Conservation (phyloP, 2,329 filamentous ascomycete species). For the Exophiala spinifera region DNA sequence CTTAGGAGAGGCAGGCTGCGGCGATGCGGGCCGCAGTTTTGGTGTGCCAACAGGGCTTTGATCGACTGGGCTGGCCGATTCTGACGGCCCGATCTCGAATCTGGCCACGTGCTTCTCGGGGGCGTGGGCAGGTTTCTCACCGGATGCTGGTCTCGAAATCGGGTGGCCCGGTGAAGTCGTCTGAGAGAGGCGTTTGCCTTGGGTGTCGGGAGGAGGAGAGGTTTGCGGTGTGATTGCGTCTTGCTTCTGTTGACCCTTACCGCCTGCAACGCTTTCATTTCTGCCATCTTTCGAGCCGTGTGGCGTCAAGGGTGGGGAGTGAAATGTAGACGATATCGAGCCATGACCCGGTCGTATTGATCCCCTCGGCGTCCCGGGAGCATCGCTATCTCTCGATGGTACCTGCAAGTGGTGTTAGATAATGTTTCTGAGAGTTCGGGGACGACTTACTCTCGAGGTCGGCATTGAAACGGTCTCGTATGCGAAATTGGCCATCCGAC, state of each 20-base stretch:
- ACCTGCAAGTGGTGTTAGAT: constrained; percentile 19
- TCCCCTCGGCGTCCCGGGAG: constrained; percentile 54
- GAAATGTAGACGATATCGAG: constrained; percentile 67
- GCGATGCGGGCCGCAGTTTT: constrained; percentile 43
- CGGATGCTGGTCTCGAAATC: constrained; percentile 41
- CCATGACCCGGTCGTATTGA: constrained; percentile 57
- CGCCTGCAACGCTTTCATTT: constrained; percentile 32
- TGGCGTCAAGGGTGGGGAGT: constrained; percentile 86
- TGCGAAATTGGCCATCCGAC: constrained; percentile 78
- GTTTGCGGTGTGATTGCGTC: constrained; percentile 53
- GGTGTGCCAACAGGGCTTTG: constrained; percentile 59
- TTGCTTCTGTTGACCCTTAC: constrained; percentile 34
- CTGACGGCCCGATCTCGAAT: constrained; percentile 57
- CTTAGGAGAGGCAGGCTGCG: constrained; percentile 40
- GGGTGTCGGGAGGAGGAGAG: constrained; percentile 48
- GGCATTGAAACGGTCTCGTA: constrained; percentile 91
- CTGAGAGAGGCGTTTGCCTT: constrained; percentile 33
- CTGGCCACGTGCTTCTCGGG: constrained; percentile 49
- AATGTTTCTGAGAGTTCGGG: not conserved
- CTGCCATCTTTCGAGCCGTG: constrained; percentile 65
- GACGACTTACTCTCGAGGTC: constrained; percentile 40
- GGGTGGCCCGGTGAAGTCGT: constrained; percentile 36
- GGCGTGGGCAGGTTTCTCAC: constrained; percentile 39
- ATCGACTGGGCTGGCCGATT: constrained; percentile 56
- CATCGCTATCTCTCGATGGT: constrained; percentile 56